Evolutionary conservation across 2,329 filamentous ascomycete species (phyloP), one percentile per base, ranked within the genome.

Genomic region (Xenosphaeropsis pyriputrescens): DNA sequence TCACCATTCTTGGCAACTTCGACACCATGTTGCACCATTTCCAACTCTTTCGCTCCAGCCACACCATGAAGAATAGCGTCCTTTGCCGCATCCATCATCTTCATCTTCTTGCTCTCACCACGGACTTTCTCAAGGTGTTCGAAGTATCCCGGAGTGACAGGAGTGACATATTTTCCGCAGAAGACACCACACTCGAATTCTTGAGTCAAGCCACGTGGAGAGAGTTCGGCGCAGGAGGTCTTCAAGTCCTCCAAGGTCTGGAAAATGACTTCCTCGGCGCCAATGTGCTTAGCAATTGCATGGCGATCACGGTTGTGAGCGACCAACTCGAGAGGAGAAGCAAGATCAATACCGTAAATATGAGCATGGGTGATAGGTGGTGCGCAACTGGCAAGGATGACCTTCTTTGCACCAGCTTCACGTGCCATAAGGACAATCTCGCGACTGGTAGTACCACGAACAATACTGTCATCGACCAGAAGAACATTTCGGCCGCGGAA

Each of bases 101-200:
- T 82, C 45, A 72, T 55, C 58, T 81, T 81, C 44, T 70, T 66
- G 44, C 72, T 79, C 56, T 84, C 77, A 34, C 79, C 81, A 38
- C 84, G 69, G 14, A 86, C 60, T 41, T 69, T 64, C 58, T 84
- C 79, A 5, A 93, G 66, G 50, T 85, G 83, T 46, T 84, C 75
- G 48, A 95, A 91, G 61, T 95, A 95, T 29, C 72, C 77, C 6
- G 77, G 70, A 1, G 79, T 72, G 2, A 95, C 81, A 0, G 75
- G 75, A 0, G 89, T 95, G 43, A 84, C 68, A 58, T 95, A 95
- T 45, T 77, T 75, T 34, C 89, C 89, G 52, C 78, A 85, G 63
- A 96, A 95, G 7, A 95, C 88, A 38, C 89, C 88, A 2, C 93
- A 77, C 55, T 96, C 89, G 47, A 95, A 95, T 39, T 79, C 65